These are phyloP conservation scores for Sextonia rubra DNA, from an alignment of 164 flowering plant genomes.

Conservation along the genomic window DNA sequence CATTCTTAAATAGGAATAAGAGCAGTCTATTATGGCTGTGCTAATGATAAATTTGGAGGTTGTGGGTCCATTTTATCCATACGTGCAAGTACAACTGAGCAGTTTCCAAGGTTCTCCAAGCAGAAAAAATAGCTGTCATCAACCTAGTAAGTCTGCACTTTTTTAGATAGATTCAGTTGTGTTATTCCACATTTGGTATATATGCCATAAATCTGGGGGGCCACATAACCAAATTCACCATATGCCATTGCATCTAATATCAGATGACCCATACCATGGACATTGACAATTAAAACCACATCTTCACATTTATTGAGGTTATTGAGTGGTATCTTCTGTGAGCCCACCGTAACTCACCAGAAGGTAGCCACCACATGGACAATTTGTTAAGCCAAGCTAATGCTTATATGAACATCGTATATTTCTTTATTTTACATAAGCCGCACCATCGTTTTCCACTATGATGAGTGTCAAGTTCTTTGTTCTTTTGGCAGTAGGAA, in stretches of 20 bases:
- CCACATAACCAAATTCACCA: neutral
- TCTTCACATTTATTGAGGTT: neutral
- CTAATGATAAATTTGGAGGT: constrained; percentile 94
- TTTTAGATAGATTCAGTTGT: neutral
- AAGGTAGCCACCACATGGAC: neutral
- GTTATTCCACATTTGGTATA: no score
- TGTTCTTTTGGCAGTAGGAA: constrained; percentile 19
- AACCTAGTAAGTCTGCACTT: neutral
- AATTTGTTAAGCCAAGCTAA: neutral
- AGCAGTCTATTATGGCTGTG: constrained; percentile 86
- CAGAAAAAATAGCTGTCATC: neutral
- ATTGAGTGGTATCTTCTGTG: neutral
- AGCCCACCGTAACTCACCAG: neutral
- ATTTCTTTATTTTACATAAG: neutral
- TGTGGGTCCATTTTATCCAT: constrained; percentile 88
- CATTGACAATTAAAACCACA: neutral
- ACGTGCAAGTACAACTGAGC: constrained; percentile 40
- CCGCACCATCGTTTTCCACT: neutral
- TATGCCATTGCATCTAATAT: neutral
- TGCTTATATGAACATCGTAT: no score
- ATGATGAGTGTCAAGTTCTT: neutral
- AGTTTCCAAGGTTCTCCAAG: constrained; percentile 25
- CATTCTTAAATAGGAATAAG: constrained; percentile 43
- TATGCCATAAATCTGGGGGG: neutral
- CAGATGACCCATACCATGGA: neutral